phyloP scores from a whole-genome alignment of 805 yeast species.

The Nakazawaea sp. region DNA sequence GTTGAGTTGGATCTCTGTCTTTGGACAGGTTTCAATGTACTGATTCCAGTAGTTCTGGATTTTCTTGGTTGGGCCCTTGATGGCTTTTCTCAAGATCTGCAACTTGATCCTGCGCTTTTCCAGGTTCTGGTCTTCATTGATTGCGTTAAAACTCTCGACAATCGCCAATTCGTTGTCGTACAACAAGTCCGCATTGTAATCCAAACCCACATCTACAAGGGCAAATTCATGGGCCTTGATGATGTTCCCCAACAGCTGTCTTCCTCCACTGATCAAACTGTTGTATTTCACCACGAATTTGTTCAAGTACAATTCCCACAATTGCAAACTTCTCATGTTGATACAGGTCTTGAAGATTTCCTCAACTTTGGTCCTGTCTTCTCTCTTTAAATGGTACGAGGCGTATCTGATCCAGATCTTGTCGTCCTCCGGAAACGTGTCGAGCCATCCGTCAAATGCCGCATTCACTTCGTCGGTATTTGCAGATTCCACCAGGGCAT shows the following conservation, averaged over 20 bases:
- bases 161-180: slow-evolving; percentile 85
- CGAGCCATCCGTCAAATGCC: slow-evolving; percentile 53
- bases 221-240: slow-evolving; percentile 83
- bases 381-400: slow-evolving; percentile 53
- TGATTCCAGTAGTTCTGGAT: slow-evolving; percentile 76
- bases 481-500: slow-evolving; percentile 40
- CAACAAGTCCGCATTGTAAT: slow-evolving; percentile 58
- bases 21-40: slow-evolving; percentile 29
- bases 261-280: slow-evolving; percentile 73
- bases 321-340: slow-evolving; percentile 53
- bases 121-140: slow-evolving; percentile 77
- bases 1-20: slow-evolving; percentile 52
- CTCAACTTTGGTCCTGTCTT: slow-evolving; percentile 57
- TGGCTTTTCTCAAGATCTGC: slow-evolving; percentile 60
- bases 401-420: slow-evolving; percentile 73
- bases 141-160: slow-evolving; percentile 71
- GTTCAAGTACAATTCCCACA: slow-evolving; percentile 71
- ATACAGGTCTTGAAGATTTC: slow-evolving; percentile 59
- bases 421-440: slow-evolving; percentile 61
- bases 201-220: slow-evolving; percentile 69
- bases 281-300: slow-evolving; percentile 23
- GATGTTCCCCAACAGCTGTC: slow-evolving; percentile 65
- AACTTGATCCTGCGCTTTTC: slow-evolving; percentile 74
- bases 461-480: slow-evolving; percentile 31
- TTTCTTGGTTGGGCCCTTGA: slow-evolving; percentile 69